phyloP scores from a whole-genome alignment of 1,139 yeast genomes.

The Yamadazyma songkhlaensis region DNA sequence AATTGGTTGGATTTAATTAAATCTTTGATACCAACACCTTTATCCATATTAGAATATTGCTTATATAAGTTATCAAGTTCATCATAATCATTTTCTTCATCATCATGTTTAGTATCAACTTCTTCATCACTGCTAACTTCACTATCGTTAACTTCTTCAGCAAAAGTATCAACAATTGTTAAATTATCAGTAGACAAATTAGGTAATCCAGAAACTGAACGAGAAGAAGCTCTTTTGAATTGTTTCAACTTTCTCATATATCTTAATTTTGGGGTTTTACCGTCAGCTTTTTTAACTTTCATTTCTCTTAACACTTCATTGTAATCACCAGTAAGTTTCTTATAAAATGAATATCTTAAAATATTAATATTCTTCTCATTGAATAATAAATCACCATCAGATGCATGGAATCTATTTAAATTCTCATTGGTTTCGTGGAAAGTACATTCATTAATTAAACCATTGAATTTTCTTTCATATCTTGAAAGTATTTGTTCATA shows the following conservation, averaged over 20 bases:
- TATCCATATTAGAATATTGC: constrained; percentile 6
- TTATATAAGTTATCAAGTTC: constrained; percentile 7
- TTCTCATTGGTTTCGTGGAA: constrained; percentile 18
- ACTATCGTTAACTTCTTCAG: constrained; percentile 1
- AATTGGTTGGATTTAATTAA: constrained; percentile 23
- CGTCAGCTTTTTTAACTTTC: constrained; percentile 8
- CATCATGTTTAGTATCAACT: not conserved
- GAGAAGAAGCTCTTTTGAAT: constrained; percentile 7
- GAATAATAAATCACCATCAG: constrained; percentile 17
- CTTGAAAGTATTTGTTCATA: constrained; percentile 17
- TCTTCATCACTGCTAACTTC: not conserved
- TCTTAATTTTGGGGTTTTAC: constrained; percentile 15
- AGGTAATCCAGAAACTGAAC: constrained; percentile 10
- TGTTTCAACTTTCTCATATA: constrained; percentile 15
- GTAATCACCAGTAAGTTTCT: constrained; percentile 17
- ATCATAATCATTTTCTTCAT: constrained; percentile 5
- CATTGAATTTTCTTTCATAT: constrained; percentile 16
- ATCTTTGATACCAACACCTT: constrained; percentile 8
- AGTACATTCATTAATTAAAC: constrained; percentile 11
- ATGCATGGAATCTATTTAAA: constrained; percentile 15
- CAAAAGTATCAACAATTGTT: constrained; percentile 4
- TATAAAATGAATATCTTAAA: constrained; percentile 27
- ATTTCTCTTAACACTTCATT: constrained; percentile 11
- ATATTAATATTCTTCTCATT: constrained; percentile 19
- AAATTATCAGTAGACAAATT: constrained; percentile 10